phyloP scores from a whole-genome alignment of 2,329 filamentous ascomycete genomes.

The Zarea fungicola region DNA sequence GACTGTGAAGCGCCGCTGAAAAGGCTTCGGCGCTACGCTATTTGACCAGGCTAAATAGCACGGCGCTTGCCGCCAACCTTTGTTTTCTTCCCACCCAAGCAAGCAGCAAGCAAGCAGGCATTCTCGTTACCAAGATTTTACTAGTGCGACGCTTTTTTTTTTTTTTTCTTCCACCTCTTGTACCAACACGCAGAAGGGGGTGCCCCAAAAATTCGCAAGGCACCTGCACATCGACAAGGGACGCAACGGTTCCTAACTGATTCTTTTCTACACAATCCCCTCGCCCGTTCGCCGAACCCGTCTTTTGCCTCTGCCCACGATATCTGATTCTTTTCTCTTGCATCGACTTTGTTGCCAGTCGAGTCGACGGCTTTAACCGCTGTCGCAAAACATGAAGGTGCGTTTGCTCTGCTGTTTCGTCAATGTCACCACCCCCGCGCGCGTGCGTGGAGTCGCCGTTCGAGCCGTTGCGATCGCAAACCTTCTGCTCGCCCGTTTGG shows the following conservation, averaged over 20 bases:
- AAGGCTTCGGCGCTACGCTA: constrained; percentile 1
- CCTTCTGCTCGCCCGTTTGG: not conserved
- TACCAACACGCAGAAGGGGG: too few species aligned
- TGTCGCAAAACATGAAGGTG: constrained; percentile 8
- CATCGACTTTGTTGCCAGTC: too few species aligned
- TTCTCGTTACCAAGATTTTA: not conserved
- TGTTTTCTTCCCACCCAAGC: not conserved
- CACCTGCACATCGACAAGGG: not conserved
- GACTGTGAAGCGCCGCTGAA: not conserved
- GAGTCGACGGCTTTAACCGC: too few species aligned
- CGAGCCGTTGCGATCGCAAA: not conserved
- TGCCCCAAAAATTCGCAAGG: not conserved
- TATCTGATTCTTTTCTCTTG: not conserved
- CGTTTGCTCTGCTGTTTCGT: not conserved
- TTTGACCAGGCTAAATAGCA: constrained; percentile 7
- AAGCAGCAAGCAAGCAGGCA: too few species aligned
- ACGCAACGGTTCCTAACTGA: constrained; percentile 5
- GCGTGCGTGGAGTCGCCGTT: not conserved
- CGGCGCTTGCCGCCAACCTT: constrained; percentile 9
- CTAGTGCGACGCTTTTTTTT: constrained; percentile 2
- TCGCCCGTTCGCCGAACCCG: not conserved
- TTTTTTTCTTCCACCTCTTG: not conserved
- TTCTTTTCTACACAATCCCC: too few species aligned
- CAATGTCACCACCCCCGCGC: not conserved
- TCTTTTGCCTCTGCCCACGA: not conserved